Evolutionary conservation across 805 yeast species (phyloP).

Genomic region (Candida krabiensis): DNA sequence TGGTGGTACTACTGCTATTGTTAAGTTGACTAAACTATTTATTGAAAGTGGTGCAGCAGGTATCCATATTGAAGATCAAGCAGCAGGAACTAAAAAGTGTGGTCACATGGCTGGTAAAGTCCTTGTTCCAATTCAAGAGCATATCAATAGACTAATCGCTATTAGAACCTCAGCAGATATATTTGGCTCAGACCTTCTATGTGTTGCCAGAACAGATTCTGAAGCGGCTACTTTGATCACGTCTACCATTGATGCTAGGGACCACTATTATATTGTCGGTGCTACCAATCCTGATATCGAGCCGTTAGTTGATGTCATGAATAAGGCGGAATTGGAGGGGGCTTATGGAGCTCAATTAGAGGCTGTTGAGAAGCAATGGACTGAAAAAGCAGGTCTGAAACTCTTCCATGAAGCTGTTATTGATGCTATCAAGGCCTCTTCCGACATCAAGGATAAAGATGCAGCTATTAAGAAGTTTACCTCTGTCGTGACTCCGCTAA

Average conservation of each 20-base stretch:
- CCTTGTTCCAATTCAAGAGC: conserved; percentile 96
- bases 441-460: conserved; percentile 55
- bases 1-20: conserved; percentile 96
- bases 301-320: conserved; percentile 74
- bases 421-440: conserved; percentile 69
- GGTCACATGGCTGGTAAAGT: conserved; percentile 99
- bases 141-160: conserved; percentile 89
- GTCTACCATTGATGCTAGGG: conserved; percentile 91
- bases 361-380: conserved; percentile 80
- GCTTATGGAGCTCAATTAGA: conserved; percentile 69
- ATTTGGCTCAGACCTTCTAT: conserved; percentile 79
- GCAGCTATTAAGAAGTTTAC: conserved; percentile 65
- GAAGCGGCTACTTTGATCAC: conserved; percentile 96
- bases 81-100: conserved; percentile 98
- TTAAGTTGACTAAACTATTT: conserved; percentile 92
- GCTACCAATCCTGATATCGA: conserved; percentile 81
- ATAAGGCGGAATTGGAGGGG: conserved; percentile 78
- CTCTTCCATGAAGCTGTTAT: conserved; percentile 89
- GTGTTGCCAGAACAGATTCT: conserved; percentile 95
- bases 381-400: conserved; percentile 75
- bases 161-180: conserved; percentile 95
- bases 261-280: conserved; percentile 90
- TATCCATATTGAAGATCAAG: conserved; percentile 98
- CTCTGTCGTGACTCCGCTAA: conserved; percentile 68
- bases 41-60: conserved; percentile 99